Evolutionary conservation across 1,284 basidiomycete species (phyloP).

Genomic region (Malassezia yamatoensis): DNA sequence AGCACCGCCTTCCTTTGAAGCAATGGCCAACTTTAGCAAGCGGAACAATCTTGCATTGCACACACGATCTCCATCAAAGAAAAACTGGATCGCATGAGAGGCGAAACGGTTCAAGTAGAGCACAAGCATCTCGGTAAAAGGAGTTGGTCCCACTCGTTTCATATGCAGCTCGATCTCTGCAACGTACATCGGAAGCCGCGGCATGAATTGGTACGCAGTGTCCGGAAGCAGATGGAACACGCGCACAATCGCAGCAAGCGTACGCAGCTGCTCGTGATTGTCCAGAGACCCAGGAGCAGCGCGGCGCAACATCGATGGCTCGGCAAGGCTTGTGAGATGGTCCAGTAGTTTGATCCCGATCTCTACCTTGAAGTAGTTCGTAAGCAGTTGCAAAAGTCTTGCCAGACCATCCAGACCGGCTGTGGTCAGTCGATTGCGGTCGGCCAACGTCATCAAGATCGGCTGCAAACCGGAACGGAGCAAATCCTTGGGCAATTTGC

Average conservation of each 20-base stretch:
- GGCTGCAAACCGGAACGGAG: constrained; percentile 89
- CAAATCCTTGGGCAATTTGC: constrained; percentile 86
- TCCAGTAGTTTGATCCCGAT: constrained; percentile 95
- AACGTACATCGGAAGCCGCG: constrained; percentile 71
- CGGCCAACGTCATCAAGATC: constrained; percentile 94
- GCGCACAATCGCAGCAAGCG: constrained; percentile 85
- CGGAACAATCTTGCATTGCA: constrained; percentile 50
- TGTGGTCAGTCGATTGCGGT: constrained; percentile 88
- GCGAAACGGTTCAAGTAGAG: constrained; percentile 87
- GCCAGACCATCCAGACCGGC: constrained; percentile 84
- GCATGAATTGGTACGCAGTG: constrained; percentile 82
- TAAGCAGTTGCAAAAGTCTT: constrained; percentile 83
- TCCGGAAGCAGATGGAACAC: constrained; percentile 84
- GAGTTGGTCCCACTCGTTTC: constrained; percentile 76
- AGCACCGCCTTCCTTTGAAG: constrained; percentile 30
- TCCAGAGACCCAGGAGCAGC: constrained; percentile 47
- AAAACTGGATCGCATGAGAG: constrained; percentile 69
- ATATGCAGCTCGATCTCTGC: constrained; percentile 89
- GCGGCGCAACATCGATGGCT: constrained; percentile 32
- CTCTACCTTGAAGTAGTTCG: constrained; percentile 99
- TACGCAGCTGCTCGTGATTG: constrained; percentile 82
- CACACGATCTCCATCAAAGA: constrained; percentile 61
- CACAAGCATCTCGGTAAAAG: constrained; percentile 86
- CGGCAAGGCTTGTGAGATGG: constrained; percentile 53
- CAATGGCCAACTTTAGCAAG: constrained; percentile 34